Evolutionary conservation across 2,329 filamentous ascomycete species (phyloP), one percentile per base, ranked within the genome.

Genomic region (Paecilomyces dactylethromorphus): DNA sequence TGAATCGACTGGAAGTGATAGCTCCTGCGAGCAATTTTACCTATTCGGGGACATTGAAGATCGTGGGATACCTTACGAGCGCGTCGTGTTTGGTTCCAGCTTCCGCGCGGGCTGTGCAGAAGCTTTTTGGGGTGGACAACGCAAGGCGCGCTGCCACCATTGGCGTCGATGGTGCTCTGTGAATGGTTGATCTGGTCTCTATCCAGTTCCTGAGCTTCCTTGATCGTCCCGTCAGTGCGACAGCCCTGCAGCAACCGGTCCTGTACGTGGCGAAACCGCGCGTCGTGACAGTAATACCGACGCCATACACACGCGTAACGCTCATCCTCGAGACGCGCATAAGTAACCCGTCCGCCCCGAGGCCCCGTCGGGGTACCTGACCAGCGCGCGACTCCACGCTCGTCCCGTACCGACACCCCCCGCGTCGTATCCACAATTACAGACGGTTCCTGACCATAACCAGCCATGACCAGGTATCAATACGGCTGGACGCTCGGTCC

Each of bases 31-130:
- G 8, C 39, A 45, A 45, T 45, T 45, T 21, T 45, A 18, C 39
- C 39, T 45, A 45, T 45, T 45, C 39, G n/a, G 18, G 39, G 11
- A 45, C 18, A 29, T n/a, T 45, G 39, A 52, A 18, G 53, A 55
- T 32, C 33, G 29, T 22, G 22, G 21, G 22, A 55, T 33, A 22
- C 33, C 22, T 13, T 15, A 53, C 10, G 26, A 32, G 60, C 60
- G 60, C 58, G 60, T 62, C 50, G 45, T 62, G 60, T 54, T 35
- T 59, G 58, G 60, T 55, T 59, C 55, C 45, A 7, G 51, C 56
- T 31, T 45, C 39, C 39, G 39, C 13, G 39, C 54, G 49, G 45
- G 31, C 56, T 53, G 52, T 60, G 59, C 56, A 58, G 58, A 54
- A 54, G 26, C 26, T 31, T 56, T 39, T 53, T 32, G n/a, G 26